Evolutionary conservation across 176 grass and related monocot genomes (phyloP), one percentile per base, ranked within the genome.

Genomic region (Carex pumila): DNA sequence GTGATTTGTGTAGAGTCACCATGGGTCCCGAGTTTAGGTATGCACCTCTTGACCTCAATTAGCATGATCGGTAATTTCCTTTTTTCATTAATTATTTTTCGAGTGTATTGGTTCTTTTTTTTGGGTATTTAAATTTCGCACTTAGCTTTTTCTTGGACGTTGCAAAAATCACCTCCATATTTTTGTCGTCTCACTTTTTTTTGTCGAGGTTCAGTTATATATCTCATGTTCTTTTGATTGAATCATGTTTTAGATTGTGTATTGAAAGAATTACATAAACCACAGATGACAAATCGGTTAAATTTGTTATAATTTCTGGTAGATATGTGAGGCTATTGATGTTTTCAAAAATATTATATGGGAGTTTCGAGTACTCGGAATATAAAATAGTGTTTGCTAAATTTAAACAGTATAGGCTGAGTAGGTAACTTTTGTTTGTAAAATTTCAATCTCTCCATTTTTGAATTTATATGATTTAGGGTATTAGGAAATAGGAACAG

Each of bases 11-110:
- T 11, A 2, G 3, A 7, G 9, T 12, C 45, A 49, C 52, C 29
- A 78, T 78, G 73, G 73, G 22, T 17, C 73, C 73, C 13, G 73
- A 78, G 73, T 78, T 78, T 14, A 57, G 49, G 25, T 52, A 52
- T 52, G 12, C 73, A 2, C 19, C 71, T 52, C 19, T 53, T 32
- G 13, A 56, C 52, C 52, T 25, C 73, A 56, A 78, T 31, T 14
- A 57, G 13, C 52, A 34, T 56, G 73, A 78, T 34, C 73, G 52
- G 52, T 78, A 78, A 78, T 73, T 73, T 49, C 43, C 70, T 52
- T 45, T 37, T 49, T 49, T 10, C 43, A 4, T 71, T 50, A 8
- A 1, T 73, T 22, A 0, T 18, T 49, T 12, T 49, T 10, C 5
- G 43, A 1, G 21, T 72, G 7, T 22, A 50, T 1, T 73, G 18